Evolutionary conservation across 164 flowering plant species (phyloP).

Genomic region (Protea cynaroides): DNA sequence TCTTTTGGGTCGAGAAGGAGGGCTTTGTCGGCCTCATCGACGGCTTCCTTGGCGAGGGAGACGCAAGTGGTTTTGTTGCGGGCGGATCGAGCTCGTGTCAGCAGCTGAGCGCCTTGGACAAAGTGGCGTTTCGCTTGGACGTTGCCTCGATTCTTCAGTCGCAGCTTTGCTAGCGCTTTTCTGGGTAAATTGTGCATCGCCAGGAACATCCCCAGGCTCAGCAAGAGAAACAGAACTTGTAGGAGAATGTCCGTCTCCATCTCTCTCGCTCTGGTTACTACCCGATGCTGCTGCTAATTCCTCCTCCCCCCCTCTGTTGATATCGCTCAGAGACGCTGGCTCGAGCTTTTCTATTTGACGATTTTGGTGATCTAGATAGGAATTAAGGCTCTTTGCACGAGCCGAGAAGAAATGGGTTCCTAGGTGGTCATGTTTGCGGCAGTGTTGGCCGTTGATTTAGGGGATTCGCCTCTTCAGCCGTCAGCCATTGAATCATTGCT

Average conservation of each 20-base stretch:
- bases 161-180: conserved; percentile 33
- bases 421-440: too few species aligned
- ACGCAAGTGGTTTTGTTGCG: conserved; percentile 18
- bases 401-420: neutral
- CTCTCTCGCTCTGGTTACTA: neutral
- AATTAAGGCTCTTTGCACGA: too few species aligned
- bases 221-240: conserved; percentile 14
- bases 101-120: conserved; percentile 78
- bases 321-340: too few species aligned
- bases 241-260: conserved; percentile 8
- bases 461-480: too few species aligned
- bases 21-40: conserved; percentile 59
- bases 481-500: too few species aligned
- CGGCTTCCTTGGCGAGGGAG: conserved; percentile 49
- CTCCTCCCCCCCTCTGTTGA: neutral
- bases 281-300: neutral
- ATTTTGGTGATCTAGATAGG: too few species aligned
- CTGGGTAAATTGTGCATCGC: conserved; percentile 47
- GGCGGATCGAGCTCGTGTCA: conserved; percentile 56
- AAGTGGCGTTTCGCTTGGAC: conserved; percentile 77
- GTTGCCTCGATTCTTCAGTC: conserved; percentile 31
- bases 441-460: too few species aligned
- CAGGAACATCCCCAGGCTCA: conserved; percentile 26
- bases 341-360: too few species aligned
- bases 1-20: conserved; percentile 66